Conservation (phyloP, 2,329 filamentous ascomycete species). For the Fusarium brachygibbosum region DNA sequence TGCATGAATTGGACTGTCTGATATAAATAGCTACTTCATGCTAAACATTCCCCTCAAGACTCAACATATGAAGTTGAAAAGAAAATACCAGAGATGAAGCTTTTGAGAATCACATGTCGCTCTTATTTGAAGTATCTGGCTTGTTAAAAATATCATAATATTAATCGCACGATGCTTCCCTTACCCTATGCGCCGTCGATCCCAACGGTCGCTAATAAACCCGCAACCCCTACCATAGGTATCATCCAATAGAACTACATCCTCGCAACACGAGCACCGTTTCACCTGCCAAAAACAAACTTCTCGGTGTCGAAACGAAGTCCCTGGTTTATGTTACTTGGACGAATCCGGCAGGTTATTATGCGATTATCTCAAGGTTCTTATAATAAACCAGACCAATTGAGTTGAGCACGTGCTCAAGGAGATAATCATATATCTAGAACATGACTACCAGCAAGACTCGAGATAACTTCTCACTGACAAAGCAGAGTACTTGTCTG, state of each 20-base stretch:
- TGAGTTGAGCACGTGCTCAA: constrained; percentile 23
- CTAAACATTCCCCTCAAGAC: background rate
- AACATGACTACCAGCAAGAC: constrained; percentile 6
- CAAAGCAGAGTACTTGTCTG: constrained; percentile 17
- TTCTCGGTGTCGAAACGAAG: constrained; percentile 26
- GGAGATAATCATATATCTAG: constrained; percentile 22
- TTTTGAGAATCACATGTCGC: background rate
- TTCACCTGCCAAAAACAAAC: constrained; percentile 17
- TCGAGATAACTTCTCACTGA: background rate
- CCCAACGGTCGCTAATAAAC: constrained; percentile 24
- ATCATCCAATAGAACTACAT: constrained; percentile 39
- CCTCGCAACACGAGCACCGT: constrained; percentile 32
- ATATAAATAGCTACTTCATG: background rate
- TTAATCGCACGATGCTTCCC: background rate
- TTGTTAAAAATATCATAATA: background rate
- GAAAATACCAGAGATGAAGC: background rate
- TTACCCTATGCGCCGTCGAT: constrained; percentile 19
- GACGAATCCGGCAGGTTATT: constrained; percentile 25
- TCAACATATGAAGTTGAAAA: background rate
- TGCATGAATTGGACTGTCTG: background rate
- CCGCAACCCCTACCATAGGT: constrained; percentile 9
- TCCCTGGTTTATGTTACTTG: background rate
- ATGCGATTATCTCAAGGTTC: constrained; percentile 7
- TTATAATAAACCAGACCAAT: constrained; percentile 19
- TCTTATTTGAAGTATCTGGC: no score